These are phyloP conservation scores for Suillus clintonianus DNA, from an alignment of 768 basidiomycete species.

Conservation along the genomic window DNA sequence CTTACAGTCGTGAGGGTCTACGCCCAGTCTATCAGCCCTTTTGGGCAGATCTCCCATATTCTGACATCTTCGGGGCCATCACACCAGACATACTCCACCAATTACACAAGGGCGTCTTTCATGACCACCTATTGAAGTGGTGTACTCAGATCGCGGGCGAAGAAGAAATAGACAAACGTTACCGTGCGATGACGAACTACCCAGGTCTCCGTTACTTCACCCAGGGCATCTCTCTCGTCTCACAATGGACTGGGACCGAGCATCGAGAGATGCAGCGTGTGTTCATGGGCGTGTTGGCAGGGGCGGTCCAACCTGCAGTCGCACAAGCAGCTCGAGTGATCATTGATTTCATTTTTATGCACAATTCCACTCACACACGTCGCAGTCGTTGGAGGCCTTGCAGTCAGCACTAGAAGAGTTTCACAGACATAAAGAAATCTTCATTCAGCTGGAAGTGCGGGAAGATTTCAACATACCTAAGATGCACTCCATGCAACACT, in stretches of 20 bases:
- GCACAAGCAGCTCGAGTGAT: slow-evolving; percentile 15
- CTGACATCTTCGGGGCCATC: slow-evolving; percentile 20
- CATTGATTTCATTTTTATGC: slow-evolving; percentile 43
- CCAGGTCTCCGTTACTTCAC: slow-evolving; percentile 21
- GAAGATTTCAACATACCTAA: slow-evolving; percentile 40
- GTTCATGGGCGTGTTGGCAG: slow-evolving; percentile 31
- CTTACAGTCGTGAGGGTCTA: slow-evolving; percentile 21
- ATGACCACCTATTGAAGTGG: slow-evolving; percentile 43
- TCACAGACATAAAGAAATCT: slow-evolving; percentile 30
- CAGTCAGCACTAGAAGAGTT: slow-evolving; percentile 25
- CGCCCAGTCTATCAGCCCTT: slow-evolving; percentile 19
- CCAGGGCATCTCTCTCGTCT: slow-evolving; percentile 28
- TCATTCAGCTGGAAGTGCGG: slow-evolving; percentile 24
- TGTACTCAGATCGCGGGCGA: slow-evolving; percentile 14
- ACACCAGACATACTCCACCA: slow-evolving; percentile 40
- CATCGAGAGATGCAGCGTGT: slow-evolving; percentile 34
- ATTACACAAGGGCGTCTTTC: slow-evolving; percentile 40
- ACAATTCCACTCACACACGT: slow-evolving; percentile 34
- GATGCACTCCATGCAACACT: slow-evolving; percentile 32
- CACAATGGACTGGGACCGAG: slow-evolving; percentile 35
- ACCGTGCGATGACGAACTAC: slow-evolving; percentile 10
- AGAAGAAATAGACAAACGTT: slow-evolving; percentile 13
- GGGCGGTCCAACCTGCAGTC: slow-evolving; percentile 17
- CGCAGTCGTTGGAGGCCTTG: slow-evolving; percentile 23
- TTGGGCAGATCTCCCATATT: slow-evolving; percentile 28